A percentile compares a stretch with the other conserved stretches of the same genome.
Evolutionary conservation across 1,284 basidiomycete genomes (phyloP).

Genomic region (Malassezia globosa): DNA sequence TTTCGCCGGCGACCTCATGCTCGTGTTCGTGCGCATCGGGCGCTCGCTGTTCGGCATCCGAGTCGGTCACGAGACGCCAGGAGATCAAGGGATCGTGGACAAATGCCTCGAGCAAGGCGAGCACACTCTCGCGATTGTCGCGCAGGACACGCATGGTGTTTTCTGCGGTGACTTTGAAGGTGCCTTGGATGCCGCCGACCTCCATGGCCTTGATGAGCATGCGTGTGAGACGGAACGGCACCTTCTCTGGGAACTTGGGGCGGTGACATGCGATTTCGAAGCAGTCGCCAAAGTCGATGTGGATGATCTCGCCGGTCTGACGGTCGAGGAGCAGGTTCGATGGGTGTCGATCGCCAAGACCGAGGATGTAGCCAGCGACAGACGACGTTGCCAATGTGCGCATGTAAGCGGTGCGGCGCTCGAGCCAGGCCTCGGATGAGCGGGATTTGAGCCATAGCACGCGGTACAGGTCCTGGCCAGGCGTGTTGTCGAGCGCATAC

Average conservation of each 20-base stretch:
- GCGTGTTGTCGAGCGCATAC: conserved; percentile 96
- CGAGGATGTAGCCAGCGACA: conserved; percentile 65
- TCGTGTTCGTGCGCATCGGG: conserved; percentile 42
- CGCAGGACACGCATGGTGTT: conserved; percentile 93
- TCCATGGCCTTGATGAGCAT: conserved; percentile 99
- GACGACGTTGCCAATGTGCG: conserved; percentile 63
- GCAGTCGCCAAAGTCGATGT: conserved; percentile 74
- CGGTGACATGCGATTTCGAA: conserved; percentile 52
- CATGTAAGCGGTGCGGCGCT: conserved; percentile 90
- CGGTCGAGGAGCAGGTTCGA: conserved; percentile 88
- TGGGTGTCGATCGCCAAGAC: conserved; percentile 95
- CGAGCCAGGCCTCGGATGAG: conserved; percentile 95
- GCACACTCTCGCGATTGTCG: conserved; percentile 91
- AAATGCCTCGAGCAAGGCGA: conserved; percentile 86
- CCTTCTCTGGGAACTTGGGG: conserved; percentile 97
- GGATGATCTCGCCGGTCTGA: conserved; percentile 83
- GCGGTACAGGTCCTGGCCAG: conserved; percentile 95
- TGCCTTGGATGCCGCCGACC: conserved; percentile 86
- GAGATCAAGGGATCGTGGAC: conserved; percentile 56
- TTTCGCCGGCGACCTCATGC: conserved; percentile 14
- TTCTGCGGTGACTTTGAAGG: conserved; percentile 89
- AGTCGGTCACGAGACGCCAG: conserved; percentile 50
- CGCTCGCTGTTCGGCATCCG: conserved; percentile 27
- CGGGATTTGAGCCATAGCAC: conserved; percentile 91
- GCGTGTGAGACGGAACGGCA: conserved; percentile 92